Percentiles rank a stretch among this genome's conserved stretches.
phyloP scores from a whole-genome alignment of 1,139 yeast genomes.

The Sugiyamaella grinbergsii region DNA sequence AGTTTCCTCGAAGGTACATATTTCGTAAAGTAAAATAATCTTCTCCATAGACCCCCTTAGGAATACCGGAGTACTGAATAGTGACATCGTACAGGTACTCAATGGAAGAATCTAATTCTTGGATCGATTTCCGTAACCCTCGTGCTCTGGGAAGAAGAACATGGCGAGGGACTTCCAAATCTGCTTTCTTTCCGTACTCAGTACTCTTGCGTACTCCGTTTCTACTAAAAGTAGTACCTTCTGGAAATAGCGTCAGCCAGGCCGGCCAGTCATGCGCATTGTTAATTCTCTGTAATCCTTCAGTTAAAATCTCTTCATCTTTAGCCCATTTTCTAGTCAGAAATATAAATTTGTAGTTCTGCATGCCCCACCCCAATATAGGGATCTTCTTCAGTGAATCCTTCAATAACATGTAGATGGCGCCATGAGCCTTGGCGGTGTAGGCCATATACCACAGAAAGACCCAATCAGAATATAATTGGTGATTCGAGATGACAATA shows the following conservation, averaged over 20 bases:
- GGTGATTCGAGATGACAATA: slow-evolving; percentile 80
- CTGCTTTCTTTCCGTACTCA: slow-evolving; percentile 55
- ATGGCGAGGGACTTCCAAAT: slow-evolving; percentile 53
- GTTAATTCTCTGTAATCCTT: slow-evolving; percentile 57
- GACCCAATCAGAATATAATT: slow-evolving; percentile 93
- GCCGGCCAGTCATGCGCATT: slow-evolving; percentile 43
- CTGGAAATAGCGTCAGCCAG: slow-evolving; percentile 80
- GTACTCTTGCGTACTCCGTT: slow-evolving; percentile 62
- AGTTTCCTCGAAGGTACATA: slow-evolving; percentile 67
- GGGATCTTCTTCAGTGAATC: slow-evolving; percentile 78
- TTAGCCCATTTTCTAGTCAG: slow-evolving; percentile 81
- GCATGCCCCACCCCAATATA: slow-evolving; percentile 86
- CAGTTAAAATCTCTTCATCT: slow-evolving; percentile 64
- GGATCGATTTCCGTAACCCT: slow-evolving; percentile 71
- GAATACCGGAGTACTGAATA: slow-evolving; percentile 74
- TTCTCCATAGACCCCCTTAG: slow-evolving; percentile 69
- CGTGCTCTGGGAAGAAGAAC: slow-evolving; percentile 78
- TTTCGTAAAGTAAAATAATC: slow-evolving; percentile 66
- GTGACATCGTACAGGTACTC: slow-evolving; percentile 81
- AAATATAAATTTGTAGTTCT: slow-evolving; percentile 73
- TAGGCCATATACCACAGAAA: slow-evolving; percentile 87
- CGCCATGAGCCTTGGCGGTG: slow-evolving; percentile 63
- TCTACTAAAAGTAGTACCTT: slow-evolving; percentile 84
- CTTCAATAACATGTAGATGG: slow-evolving; percentile 71
- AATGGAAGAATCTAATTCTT: slow-evolving; percentile 59